These are phyloP conservation scores for Pseudogymnoascus sp. DNA, from an alignment of 2,329 filamentous ascomycete genomes.

Conservation along the genomic window DNA sequence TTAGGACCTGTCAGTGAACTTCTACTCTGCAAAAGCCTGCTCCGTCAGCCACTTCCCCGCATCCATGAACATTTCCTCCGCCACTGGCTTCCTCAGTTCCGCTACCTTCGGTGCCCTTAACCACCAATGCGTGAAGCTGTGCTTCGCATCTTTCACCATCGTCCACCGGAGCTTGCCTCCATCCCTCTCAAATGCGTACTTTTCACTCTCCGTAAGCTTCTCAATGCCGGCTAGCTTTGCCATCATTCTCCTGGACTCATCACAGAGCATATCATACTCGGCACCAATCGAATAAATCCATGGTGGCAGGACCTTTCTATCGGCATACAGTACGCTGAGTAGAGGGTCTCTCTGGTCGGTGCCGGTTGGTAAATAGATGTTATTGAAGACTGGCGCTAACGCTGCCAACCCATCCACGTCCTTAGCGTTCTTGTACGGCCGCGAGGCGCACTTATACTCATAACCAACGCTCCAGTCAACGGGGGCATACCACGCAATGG, in stretches of 20 bases:
- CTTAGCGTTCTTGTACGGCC: constrained; percentile 27
- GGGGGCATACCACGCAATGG: constrained; percentile 38
- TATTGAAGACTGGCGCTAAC: constrained; percentile 13
- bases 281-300: constrained; percentile 21
- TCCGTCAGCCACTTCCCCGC: constrained; percentile 2
- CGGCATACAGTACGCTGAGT: constrained; percentile 18
- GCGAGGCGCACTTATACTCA: constrained; percentile 24
- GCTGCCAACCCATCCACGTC: constrained; percentile 17
- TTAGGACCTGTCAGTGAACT: not conserved
- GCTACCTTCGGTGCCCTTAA: not conserved
- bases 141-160: not conserved
- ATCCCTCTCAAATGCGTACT: not conserved
- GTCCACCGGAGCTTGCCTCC: not conserved
- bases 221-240: constrained; percentile 11
- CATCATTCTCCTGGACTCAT: constrained; percentile 17
- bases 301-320: constrained; percentile 17
- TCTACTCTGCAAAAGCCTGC: not conserved
- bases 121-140: constrained; percentile 2
- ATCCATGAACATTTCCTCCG: constrained; percentile 1
- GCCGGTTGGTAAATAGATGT: constrained; percentile 18
- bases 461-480: constrained; percentile 33
- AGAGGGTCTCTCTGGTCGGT: constrained; percentile 21
- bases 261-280: constrained; percentile 23
- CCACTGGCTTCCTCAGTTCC: not conserved
- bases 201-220: not conserved